Evolutionary conservation across 371 early-diverging fungal genomes (phyloP).

Genomic region (Mortierella sp.): DNA sequence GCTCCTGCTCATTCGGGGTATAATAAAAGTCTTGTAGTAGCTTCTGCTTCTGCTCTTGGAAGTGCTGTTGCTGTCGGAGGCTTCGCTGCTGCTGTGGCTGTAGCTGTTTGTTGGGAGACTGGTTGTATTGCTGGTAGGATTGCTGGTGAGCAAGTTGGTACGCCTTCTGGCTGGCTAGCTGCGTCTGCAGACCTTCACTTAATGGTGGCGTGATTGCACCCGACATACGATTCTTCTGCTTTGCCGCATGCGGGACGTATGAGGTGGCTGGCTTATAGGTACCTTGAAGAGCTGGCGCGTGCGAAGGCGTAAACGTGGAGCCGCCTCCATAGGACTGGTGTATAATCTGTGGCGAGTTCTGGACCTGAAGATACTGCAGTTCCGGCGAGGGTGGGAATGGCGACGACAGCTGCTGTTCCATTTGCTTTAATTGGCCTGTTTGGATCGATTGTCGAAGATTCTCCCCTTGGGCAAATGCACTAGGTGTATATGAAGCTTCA

Average conservation of each 20-base stretch:
- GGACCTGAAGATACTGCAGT: constrained; percentile 40
- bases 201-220: constrained; percentile 13
- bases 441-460: constrained; percentile 23
- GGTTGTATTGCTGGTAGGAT: constrained; percentile 8
- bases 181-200: constrained; percentile 4
- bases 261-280: constrained; percentile 17
- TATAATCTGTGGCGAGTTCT: constrained; percentile 23
- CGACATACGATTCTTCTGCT: constrained; percentile 33
- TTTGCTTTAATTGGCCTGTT: constrained; percentile 16
- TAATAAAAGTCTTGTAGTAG: constrained; percentile 42
- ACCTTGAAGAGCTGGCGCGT: background rate
- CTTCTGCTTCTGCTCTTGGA: constrained; percentile 26
- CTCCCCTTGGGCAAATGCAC: constrained; percentile 18
- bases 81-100: constrained; percentile 11
- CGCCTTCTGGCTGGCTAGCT: constrained; percentile 14
- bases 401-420: constrained; percentile 17
- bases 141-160: constrained; percentile 21
- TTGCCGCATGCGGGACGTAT: constrained; percentile 39
- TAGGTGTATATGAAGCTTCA: constrained; percentile 3
- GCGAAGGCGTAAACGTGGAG: background rate
- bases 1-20: constrained; percentile 37
- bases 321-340: constrained; percentile 4
- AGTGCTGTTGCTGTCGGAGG: constrained; percentile 9
- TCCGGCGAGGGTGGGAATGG: constrained; percentile 37
- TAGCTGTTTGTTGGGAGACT: background rate